A percentile compares a stretch with the other conserved stretches of the same genome.
Conservation (phyloP, 331 rosid genomes). For the Cucumis variabilis region DNA sequence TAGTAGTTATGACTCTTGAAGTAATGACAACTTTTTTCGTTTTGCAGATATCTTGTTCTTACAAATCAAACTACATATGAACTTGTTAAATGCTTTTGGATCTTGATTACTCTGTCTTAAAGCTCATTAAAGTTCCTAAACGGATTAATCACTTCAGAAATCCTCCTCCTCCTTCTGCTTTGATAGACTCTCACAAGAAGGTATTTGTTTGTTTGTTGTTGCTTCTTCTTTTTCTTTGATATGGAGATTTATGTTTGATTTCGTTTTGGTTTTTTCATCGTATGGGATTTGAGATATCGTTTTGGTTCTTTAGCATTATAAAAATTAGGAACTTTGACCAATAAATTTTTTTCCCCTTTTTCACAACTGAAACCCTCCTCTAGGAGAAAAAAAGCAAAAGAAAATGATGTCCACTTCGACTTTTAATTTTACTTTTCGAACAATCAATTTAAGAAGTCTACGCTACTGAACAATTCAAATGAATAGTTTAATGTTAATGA, state of each 20-base stretch:
- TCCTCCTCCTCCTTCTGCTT: slow-evolving; percentile 24
- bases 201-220: slow-evolving; percentile 35
- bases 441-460: too few relatives aligned
- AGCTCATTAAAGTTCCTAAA: slow-evolving; percentile 54
- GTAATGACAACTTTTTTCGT: neutral
- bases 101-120: slow-evolving; percentile 55
- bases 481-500: too few relatives aligned
- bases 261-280: neutral
- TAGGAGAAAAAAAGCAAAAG: too few relatives aligned
- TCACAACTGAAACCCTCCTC: neutral
- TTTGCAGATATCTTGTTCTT: slow-evolving; percentile 84
- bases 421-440: neutral
- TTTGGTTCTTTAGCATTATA: slow-evolving; percentile 12
- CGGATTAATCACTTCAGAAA: slow-evolving; percentile 31
- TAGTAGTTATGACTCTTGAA: neutral
- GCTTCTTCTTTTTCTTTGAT: neutral
- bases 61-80: slow-evolving; percentile 96
- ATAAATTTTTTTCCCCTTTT: neutral
- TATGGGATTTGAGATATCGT: neutral
- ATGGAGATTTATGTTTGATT: slow-evolving; percentile 34
- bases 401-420: neutral
- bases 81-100: slow-evolving; percentile 70
- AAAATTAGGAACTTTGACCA: neutral
- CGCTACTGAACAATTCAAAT: too few relatives aligned
- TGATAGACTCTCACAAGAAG: slow-evolving; percentile 82